Evolutionary conservation across 345 rosid species (phyloP), one percentile per base, ranked within the genome.

Genomic region (Camelina hispida): DNA sequence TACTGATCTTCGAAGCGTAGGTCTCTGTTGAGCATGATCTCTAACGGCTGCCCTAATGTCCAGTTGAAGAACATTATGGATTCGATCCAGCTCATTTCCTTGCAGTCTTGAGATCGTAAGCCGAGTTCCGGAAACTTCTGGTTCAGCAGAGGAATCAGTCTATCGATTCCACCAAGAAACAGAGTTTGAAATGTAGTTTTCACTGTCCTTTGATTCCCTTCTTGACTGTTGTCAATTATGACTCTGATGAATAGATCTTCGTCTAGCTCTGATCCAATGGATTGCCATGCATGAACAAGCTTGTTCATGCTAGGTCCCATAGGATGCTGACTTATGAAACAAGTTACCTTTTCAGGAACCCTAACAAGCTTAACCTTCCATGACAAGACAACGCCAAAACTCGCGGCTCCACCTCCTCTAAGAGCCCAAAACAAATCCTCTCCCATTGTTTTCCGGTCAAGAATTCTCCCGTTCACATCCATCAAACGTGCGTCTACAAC

Each of bases 401-500:
- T 83, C 40, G 82, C 83, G 0, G 75, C 85, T 38, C 83, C 83
- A 20, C 85, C 85, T 0, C 85, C 83, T 80, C 76, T 71, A 0
- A 83, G 69, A 1, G 83, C 85, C 85, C 85, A 83, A 35, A 83
- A 83, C 53, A 78, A 12, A 15, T 80, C 82, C 46, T 80, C 83
- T 22, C 82, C 85, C 82, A 80, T 80, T 6, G 86, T 32, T 51
- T 48, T 68, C 63, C 94, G 52, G 59, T 88, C 79, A 2, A 70
- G 73, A 4, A 84, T 47, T 53, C 40, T 69, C 0, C 92, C 97
- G 2, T 71, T 67, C 9, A 71, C 83, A 50, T 91, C 87, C 52
- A 91, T 86, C 3, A 86, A 38, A 37, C 67, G 63, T 1, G 89
- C 90, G 60, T 91, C 97, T 2, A 85, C 68, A 0, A 91, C 73